phyloP scores from a whole-genome alignment of 805 yeast genomes.

The Ogataea henricii region DNA sequence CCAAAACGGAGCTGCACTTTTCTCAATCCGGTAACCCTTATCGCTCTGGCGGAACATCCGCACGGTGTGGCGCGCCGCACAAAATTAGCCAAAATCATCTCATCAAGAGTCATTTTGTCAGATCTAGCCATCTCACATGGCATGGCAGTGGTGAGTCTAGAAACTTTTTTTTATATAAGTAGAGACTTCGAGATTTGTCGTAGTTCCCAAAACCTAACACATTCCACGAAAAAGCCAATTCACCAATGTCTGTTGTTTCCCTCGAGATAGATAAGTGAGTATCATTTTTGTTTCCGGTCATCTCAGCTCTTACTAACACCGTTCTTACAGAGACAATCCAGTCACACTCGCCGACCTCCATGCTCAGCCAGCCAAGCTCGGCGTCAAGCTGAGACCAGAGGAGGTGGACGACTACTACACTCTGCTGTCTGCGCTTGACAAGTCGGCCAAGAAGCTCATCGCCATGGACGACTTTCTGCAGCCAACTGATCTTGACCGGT shows the following conservation, averaged over 20 bases:
- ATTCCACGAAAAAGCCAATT: no score
- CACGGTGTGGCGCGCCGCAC: background rate
- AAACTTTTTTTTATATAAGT: constrained; percentile 2
- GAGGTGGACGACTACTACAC: constrained; percentile 30
- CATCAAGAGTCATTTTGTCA: background rate
- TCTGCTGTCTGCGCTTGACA: constrained; percentile 33
- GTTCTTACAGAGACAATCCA: constrained; percentile 25
- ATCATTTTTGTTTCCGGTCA: background rate
- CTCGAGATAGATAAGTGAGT: constrained; percentile 22
- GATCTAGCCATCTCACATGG: constrained; percentile 4
- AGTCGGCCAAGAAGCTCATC: constrained; percentile 27
- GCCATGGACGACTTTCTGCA: constrained; percentile 36
- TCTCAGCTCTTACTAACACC: constrained; percentile 1
- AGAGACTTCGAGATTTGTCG: background rate
- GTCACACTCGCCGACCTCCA: constrained; percentile 28
- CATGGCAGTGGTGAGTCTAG: background rate
- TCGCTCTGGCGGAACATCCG: constrained; percentile 3
- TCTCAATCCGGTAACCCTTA: constrained; percentile 1
- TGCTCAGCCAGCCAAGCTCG: constrained; percentile 28
- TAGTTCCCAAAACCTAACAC: no score
- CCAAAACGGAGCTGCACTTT: background rate
- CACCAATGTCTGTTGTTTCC: constrained; percentile 23
- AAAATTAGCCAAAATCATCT: background rate
- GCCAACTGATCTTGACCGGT: constrained; percentile 32
- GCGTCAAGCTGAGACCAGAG: constrained; percentile 23